Evolutionary conservation across 306 rosid species (phyloP), one percentile per base, ranked within the genome.

Genomic region (Rosa chinensis): DNA sequence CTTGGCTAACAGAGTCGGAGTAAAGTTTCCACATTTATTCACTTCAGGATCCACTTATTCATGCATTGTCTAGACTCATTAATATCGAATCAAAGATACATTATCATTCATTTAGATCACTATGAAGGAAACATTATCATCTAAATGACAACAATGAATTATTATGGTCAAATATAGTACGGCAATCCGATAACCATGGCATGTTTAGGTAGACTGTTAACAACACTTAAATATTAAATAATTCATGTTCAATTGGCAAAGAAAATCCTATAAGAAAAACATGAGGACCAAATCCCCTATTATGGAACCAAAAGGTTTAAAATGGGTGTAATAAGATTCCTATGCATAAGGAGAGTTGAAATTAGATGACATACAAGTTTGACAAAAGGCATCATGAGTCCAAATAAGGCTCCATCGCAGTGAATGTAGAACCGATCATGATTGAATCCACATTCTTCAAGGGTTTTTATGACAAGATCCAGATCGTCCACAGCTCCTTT

Each of bases 381-480:
- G 72, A 87, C 79, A 63, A 90, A 92, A 45, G 97, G 94, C 79
- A 92, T 76, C 94, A 92, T 92, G 25, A 87, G 87, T 68, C 94
- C 97, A 32, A 85, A 86, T 32, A 92, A 64, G 2, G 94, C 94
- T 49, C 85, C 97, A 32, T 90, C 94, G n/a, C 93, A 90, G 25
- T 92, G 92, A 71, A 92, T 90, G 48, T 92, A 90, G 85, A 92
- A 92, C 66, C 88, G 84, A 58, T 89, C 89, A 13, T 44, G 82
- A 2, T 82, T 17, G 66, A 85, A 92, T 14, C 91, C 97, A 84
- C 86, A 50, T 77, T 86, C 85, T 56, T 83, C 84, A 12, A 91
- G 93, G 58, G 87, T 83, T 75, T 77, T 43, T 75, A 89, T 80
- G 12, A 89, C 89, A 14, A 87, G 87, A 82, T 91, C 93, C 74